These are phyloP conservation scores for Neoboletus brunneissimus DNA, from an alignment of 768 basidiomycete species.

Conservation along the genomic window DNA sequence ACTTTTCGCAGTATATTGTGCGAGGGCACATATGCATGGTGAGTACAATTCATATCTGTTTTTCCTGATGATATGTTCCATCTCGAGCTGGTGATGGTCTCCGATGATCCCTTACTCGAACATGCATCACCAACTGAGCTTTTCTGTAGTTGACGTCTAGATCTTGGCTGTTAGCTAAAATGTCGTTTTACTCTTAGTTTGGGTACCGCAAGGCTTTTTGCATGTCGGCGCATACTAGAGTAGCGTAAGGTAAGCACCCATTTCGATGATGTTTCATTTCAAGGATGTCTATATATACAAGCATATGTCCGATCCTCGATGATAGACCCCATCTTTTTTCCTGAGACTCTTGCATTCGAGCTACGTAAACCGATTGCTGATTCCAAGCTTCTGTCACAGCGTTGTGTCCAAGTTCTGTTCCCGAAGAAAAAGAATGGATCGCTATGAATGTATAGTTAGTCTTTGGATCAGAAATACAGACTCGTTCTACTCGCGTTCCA, in stretches of 20 bases:
- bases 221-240: neutral
- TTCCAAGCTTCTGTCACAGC: neutral
- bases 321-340: constrained; percentile 53
- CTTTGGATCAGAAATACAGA: neutral
- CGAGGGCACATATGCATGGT: constrained; percentile 22
- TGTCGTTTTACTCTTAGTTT: neutral
- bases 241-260: constrained; percentile 7
- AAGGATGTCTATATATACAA: constrained; percentile 61
- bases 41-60: constrained; percentile 25
- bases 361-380: constrained; percentile 3
- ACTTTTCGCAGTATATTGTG: neutral
- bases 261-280: constrained; percentile 15
- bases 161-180: constrained; percentile 14
- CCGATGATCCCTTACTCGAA: constrained; percentile 71
- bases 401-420: neutral
- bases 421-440: neutral
- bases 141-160: constrained; percentile 16
- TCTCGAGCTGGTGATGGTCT: constrained; percentile 69
- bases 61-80: constrained; percentile 67
- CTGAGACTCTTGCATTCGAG: constrained; percentile 42
- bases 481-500: neutral
- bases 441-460: neutral
- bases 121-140: constrained; percentile 66
- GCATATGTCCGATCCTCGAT: constrained; percentile 71
- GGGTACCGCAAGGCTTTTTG: neutral